Conservation (phyloP, 768 basidiomycete species). For the Pholiota molesta region DNA sequence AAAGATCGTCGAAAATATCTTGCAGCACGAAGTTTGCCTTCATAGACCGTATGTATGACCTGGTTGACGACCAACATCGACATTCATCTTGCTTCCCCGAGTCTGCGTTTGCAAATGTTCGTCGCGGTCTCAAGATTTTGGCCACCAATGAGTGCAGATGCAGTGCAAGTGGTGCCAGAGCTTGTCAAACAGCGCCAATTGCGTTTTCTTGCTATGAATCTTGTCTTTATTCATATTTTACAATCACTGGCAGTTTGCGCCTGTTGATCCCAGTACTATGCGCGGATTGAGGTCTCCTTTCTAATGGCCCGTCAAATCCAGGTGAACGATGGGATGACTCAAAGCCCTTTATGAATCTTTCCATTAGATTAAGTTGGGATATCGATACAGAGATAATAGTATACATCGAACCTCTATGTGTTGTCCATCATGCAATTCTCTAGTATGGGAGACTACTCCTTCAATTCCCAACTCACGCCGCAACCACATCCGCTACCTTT, state of each 20-base stretch:
- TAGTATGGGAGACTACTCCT: slow-evolving; percentile 36
- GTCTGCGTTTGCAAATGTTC: slow-evolving; percentile 2
- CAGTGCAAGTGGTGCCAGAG: slow-evolving; percentile 25
- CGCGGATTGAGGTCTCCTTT: neutral
- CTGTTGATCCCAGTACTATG: slow-evolving; percentile 29
- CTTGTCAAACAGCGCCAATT: slow-evolving; percentile 21
- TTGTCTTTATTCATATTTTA: neutral
- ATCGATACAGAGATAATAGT: slow-evolving; percentile 25
- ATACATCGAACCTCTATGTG: slow-evolving; percentile 25
- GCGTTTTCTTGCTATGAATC: slow-evolving; percentile 9
- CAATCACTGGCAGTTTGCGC: slow-evolving; percentile 29
- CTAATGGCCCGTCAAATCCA: neutral
- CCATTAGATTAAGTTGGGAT: slow-evolving; percentile 9
- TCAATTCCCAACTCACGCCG: slow-evolving; percentile 94
- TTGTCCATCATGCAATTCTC: neutral
- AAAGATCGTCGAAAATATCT: neutral
- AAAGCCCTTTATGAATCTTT: neutral
- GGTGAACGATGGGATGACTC: too few relatives aligned
- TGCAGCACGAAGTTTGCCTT: neutral
- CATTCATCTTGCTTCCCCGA: slow-evolving; percentile 29
- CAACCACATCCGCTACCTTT: slow-evolving; percentile 93
- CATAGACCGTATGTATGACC: slow-evolving; percentile 27
- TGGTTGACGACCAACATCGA: slow-evolving; percentile 31
- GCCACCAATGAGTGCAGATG: slow-evolving; percentile 27
- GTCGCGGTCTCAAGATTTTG: slow-evolving; percentile 23